Evolutionary conservation across 2,329 filamentous ascomycete species (phyloP).

Genomic region (Monosporascus sp.): DNA sequence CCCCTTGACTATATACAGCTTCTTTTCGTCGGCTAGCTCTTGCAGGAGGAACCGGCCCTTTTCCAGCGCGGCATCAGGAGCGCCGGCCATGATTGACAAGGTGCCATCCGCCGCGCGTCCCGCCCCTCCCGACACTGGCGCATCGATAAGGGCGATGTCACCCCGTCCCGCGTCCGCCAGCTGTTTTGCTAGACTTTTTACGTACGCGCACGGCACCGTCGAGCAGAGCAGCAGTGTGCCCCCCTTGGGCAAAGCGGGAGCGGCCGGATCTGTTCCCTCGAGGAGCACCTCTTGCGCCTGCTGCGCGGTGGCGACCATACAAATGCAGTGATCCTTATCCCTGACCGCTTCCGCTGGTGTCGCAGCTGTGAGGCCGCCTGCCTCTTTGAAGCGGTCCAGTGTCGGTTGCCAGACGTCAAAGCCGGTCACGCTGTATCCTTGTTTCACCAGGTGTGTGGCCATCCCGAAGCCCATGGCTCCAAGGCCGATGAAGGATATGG

Average conservation of each 20-base stretch:
- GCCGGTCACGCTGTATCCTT: constrained; percentile 62
- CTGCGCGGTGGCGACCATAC: constrained; percentile 70
- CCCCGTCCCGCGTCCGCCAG: constrained; percentile 49
- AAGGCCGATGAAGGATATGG: constrained; percentile 65
- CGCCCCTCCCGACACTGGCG: constrained; percentile 67
- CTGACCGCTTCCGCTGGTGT: constrained; percentile 58
- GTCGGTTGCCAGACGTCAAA: constrained; percentile 67
- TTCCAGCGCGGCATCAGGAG: constrained; percentile 48
- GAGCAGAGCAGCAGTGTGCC: constrained; percentile 63
- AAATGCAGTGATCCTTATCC: constrained; percentile 56
- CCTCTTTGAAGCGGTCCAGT: constrained; percentile 57
- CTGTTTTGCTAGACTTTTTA: constrained; percentile 53
- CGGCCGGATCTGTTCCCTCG: constrained; percentile 46
- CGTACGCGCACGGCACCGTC: constrained; percentile 64
- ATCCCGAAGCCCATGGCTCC: constrained; percentile 81
- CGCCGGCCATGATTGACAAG: constrained; percentile 70
- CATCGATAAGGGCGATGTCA: constrained; percentile 65
- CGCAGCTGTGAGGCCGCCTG: constrained; percentile 54
- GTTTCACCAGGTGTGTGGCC: constrained; percentile 66
- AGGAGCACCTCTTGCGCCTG: constrained; percentile 65
- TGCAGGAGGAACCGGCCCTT: constrained; percentile 55
- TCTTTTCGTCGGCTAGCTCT: constrained; percentile 55
- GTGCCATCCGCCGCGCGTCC: constrained; percentile 65
- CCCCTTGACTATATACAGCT: constrained; percentile 58
- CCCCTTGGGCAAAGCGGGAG: constrained; percentile 44